phyloP scores from a whole-genome alignment of 75 land plant species.

The Azolla pinnata region DNA sequence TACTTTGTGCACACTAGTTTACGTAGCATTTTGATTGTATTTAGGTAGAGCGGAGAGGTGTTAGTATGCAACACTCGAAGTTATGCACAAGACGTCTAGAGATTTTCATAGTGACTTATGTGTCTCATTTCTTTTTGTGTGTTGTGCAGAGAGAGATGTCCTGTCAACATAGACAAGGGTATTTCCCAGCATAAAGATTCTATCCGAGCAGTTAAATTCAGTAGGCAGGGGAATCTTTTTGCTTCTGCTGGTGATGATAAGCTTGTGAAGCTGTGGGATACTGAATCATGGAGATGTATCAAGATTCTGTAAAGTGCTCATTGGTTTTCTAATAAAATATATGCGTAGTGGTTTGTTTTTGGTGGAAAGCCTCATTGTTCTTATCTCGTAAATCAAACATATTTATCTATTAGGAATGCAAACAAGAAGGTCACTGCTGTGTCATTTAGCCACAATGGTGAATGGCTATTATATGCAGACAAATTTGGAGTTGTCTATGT shows the following conservation, averaged over 20 bases:
- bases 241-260: conserved; percentile 96
- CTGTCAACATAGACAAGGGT: conserved; percentile 32
- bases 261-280: conserved; percentile 71
- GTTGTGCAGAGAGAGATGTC: conserved; percentile 37
- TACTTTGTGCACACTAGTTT: too few species aligned
- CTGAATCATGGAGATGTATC: conserved; percentile 59
- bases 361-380: too few species aligned
- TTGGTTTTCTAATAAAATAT: not conserved
- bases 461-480: conserved; percentile 70
- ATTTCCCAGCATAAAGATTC: conserved; percentile 53
- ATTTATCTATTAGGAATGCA: conserved; percentile 55
- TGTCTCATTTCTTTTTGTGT: too few species aligned
- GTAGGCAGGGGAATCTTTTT: conserved; percentile 48
- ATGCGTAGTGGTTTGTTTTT: not conserved
- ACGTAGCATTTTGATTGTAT: too few species aligned
- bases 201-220: conserved; percentile 55
- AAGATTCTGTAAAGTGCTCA: conserved; percentile 51
- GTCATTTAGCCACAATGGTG: conserved; percentile 52
- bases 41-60: too few species aligned
- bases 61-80: too few species aligned
- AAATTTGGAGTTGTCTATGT: conserved; percentile 91
- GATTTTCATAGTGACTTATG: too few species aligned
- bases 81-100: too few species aligned
- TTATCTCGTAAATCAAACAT: too few species aligned
- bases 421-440: conserved; percentile 84